Percentiles rank a stretch among this genome's conserved stretches.
Conservation (phyloP, 2,329 filamentous ascomycete genomes). For the Lomentospora prolificans region DNA sequence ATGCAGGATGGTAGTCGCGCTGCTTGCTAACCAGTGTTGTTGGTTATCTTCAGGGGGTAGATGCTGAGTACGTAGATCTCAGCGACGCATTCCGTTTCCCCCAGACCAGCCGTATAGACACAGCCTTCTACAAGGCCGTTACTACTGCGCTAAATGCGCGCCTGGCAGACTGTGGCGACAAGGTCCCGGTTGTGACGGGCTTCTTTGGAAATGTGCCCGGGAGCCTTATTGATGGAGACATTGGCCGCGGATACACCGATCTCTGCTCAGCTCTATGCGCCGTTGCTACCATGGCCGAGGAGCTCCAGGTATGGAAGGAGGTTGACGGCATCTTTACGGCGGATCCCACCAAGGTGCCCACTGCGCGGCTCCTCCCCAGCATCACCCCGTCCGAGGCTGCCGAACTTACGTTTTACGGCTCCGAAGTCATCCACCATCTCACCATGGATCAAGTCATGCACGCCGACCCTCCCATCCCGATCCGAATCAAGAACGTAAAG, state of each 20-base stretch:
- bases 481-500: constrained; percentile 88
- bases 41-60: too few relatives aligned
- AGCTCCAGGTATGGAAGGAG: constrained; percentile 98
- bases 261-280: constrained; percentile 87
- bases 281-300: constrained; percentile 75
- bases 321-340: constrained; percentile 86
- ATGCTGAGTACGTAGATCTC: constrained; percentile 83
- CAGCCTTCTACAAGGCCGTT: constrained; percentile 60
- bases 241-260: constrained; percentile 94
- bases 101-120: constrained; percentile 48
- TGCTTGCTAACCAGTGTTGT: too few relatives aligned
- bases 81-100: constrained; percentile 69
- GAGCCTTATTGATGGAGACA: constrained; percentile 75
- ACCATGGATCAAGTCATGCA: constrained; percentile 96
- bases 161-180: constrained; percentile 53
- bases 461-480: constrained; percentile 67
- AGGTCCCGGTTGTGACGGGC: constrained; percentile 74
- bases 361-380: constrained; percentile 74
- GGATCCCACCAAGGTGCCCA: constrained; percentile 85
- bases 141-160: constrained; percentile 52
- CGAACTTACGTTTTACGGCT: constrained; percentile 87
- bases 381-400: constrained; percentile 94
- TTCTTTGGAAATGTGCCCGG: constrained; percentile 93
- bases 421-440: constrained; percentile 95
- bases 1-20: too few relatives aligned